Evolutionary conservation across 495 filamentous ascomycete genomes (phyloP), one percentile per base, ranked within the genome.

Genomic region (Tuber microsphaerosporum): DNA sequence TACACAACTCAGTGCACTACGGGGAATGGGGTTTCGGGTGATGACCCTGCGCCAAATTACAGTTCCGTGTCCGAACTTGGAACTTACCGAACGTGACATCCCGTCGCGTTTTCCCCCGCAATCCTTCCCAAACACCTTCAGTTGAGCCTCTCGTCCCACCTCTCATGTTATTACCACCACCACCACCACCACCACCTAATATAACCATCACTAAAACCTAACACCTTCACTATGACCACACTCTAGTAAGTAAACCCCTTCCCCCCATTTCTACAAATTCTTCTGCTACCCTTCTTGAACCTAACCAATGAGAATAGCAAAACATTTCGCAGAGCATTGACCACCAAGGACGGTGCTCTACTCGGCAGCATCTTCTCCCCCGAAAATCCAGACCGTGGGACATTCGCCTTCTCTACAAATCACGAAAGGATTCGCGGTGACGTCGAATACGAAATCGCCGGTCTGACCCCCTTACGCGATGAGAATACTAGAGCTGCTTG

Each of bases 391-490:
- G 76, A 82, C 43, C 71, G 71, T 19, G 77, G 84, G 43, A 84
- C 86, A 10, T 89, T 94, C 76, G 90, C 89, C 83, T 83, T 85
- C 71, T 87, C 87, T 74, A 86, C 86, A 51, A 89, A 89, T 69
- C 87, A 87, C 74, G 87, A 88, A n/a, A 90, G 90, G 76, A 80
- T 88, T 17, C 85, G 87, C 68, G 84, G 86, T 73, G 88, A 93
- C 74, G 84, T 97, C 20, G 87, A 88, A 42, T 88, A 89, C 71
- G 84, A 85, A 22, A 84, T 93, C n/a, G 86, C 90, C 0, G 71
- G 75, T 7, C 75, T 81, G 8, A 39, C 72, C 2, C 74, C 65
- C 10, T 75, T 81, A 42, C 70, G 78, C 22, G 73, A 80, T 17
- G 80, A 81, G 1, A 81, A 80, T 43, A 79, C 74, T 7, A 77